Evolutionary conservation across 2,329 filamentous ascomycete genomes (phyloP).

Genomic region (Pyricularia sp.): DNA sequence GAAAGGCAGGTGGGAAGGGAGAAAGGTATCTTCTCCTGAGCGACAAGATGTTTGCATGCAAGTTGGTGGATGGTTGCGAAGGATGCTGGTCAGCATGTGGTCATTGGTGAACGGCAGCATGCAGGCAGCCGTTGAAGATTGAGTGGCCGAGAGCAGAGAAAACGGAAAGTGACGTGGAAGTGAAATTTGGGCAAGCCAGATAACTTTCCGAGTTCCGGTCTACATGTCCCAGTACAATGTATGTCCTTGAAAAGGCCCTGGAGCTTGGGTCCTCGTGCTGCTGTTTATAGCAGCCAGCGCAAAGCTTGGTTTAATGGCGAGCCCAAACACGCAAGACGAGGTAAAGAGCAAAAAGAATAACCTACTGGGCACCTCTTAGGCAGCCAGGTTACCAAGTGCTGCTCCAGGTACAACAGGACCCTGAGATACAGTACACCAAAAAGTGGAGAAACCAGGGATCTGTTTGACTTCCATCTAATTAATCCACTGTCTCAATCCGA

Average conservation of each 20-base stretch:
- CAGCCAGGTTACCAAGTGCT: not conserved
- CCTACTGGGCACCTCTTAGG: no score
- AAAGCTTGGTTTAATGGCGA: not conserved
- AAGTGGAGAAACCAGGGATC: not conserved
- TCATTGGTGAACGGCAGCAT: not conserved
- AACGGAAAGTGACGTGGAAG: not conserved
- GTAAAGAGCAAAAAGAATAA: no score
- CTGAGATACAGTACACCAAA: not conserved
- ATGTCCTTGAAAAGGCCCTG: not conserved
- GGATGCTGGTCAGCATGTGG: not conserved
- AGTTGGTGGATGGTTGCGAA: no score
- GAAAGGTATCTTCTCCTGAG: not conserved
- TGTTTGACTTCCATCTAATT: not conserved
- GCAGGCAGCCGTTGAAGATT: not conserved
- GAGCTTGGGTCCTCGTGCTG: not conserved
- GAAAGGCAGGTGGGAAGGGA: not conserved
- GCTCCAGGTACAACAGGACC: not conserved
- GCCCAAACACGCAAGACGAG: no score
- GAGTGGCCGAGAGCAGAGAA: not conserved
- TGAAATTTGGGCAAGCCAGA: not conserved
- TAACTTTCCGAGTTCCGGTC: not conserved
- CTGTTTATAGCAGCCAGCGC: not conserved
- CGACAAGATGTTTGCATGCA: not conserved
- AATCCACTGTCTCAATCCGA: not conserved
- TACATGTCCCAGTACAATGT: not conserved